A percentile compares a stretch with the other conserved stretches of the same genome.
These are phyloP conservation scores for Trametes versicolor DNA, from an alignment of 1,284 basidiomycete genomes.

Conservation along the genomic window DNA sequence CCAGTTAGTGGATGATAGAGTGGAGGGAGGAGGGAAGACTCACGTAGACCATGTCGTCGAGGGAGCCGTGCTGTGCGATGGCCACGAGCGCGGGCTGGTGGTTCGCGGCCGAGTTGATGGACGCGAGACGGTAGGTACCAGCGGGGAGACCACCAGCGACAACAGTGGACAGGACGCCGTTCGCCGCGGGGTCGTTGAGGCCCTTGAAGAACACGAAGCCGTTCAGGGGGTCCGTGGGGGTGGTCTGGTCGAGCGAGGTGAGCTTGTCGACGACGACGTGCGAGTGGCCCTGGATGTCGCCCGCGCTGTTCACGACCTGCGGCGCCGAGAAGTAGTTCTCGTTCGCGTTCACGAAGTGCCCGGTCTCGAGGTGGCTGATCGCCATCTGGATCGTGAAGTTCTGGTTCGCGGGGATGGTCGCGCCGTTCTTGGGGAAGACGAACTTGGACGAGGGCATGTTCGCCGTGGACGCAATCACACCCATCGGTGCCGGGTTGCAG, in stretches of 20 bases:
- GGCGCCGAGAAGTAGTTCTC: conserved; percentile 67
- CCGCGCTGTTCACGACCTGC: conserved; percentile 62
- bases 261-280: conserved; percentile 75
- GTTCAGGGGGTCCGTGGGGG: conserved; percentile 60
- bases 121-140: conserved; percentile 65
- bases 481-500: conserved; percentile 51
- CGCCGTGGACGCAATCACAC: conserved; percentile 51
- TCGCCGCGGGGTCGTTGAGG: conserved; percentile 56
- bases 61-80: conserved; percentile 40
- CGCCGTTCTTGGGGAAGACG: conserved; percentile 54
- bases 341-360: conserved; percentile 63
- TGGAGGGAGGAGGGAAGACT: conserved; percentile 38
- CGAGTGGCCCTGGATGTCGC: conserved; percentile 63
- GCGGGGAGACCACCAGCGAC: conserved; percentile 69
- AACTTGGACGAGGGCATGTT: conserved; percentile 65
- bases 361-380: conserved; percentile 57
- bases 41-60: conserved; percentile 74
- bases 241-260: conserved; percentile 59
- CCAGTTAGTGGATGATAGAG: not conserved
- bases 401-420: conserved; percentile 51
- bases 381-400: conserved; percentile 62
- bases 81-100: conserved; percentile 68
- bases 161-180: conserved; percentile 61
- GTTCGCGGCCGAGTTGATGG: conserved; percentile 63
- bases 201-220: conserved; percentile 79